phyloP scores from a whole-genome alignment of 2,329 filamentous ascomycete species.

The Delphinella strobiligena region DNA sequence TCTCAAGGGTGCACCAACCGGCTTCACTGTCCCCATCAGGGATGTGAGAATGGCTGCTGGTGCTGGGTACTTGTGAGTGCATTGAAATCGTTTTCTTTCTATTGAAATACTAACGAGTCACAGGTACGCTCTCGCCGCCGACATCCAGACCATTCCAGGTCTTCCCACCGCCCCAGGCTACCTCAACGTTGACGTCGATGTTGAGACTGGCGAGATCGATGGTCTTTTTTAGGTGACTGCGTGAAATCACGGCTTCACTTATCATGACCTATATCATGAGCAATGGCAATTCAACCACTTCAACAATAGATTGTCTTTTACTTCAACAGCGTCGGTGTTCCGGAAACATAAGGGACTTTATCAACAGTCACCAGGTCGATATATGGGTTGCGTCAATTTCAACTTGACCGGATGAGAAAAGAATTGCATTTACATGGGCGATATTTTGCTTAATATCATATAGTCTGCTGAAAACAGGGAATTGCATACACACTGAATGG shows the following conservation, averaged over 20 bases:
- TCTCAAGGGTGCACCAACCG: constrained; percentile 86
- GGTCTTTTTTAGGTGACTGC: constrained; percentile 61
- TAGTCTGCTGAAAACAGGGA: no score
- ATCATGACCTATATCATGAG: constrained; percentile 1
- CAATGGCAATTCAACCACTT: not conserved
- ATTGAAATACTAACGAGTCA: not conserved
- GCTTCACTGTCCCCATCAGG: constrained; percentile 87
- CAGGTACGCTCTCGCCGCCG: constrained; percentile 83
- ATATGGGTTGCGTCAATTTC: constrained; percentile 7
- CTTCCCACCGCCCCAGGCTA: constrained; percentile 92
- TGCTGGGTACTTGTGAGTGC: constrained; percentile 75
- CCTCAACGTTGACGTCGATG: constrained; percentile 69
- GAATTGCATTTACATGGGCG: no score
- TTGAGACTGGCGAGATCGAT: constrained; percentile 41
- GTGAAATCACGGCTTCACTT: not conserved
- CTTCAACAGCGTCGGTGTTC: constrained; percentile 10
- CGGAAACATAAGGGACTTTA: constrained; percentile 2
- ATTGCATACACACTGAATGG: no score
- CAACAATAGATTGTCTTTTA: constrained; percentile 5
- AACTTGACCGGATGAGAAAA: constrained; percentile 4
- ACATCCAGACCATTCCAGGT: constrained; percentile 96
- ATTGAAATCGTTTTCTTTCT: not conserved
- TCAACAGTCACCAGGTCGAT: constrained; percentile 1
- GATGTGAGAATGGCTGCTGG: constrained; percentile 91
- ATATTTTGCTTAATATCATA: no score